Percentiles rank a stretch among this genome's conserved stretches.
Conservation (phyloP, 2,329 filamentous ascomycete genomes). For the Trichoderma hamatum region DNA sequence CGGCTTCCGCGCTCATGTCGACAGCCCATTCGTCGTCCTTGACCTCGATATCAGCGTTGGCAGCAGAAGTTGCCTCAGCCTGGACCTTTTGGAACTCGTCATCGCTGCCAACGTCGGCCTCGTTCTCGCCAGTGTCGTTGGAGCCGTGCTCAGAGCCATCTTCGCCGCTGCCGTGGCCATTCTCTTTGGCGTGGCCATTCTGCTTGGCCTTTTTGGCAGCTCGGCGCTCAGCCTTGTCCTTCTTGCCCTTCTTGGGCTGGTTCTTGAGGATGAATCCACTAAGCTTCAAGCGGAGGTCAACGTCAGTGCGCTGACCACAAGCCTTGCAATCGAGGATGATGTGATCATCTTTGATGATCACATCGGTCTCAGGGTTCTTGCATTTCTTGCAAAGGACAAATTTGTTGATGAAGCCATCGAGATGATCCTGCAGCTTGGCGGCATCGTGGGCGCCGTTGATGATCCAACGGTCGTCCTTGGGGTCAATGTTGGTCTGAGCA, state of each 20-base stretch:
- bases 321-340: constrained; percentile 98
- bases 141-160: constrained; percentile 55
- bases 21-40: constrained; percentile 95
- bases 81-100: constrained; percentile 90
- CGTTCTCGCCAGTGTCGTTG: constrained; percentile 54
- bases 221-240: constrained; percentile 91
- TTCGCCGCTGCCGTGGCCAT: constrained; percentile 61
- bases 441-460: constrained; percentile 99
- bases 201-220: constrained; percentile 90
- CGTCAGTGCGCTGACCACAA: constrained; percentile 89
- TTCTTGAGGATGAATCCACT: constrained; percentile 98
- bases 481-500: constrained; percentile 97
- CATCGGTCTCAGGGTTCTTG: constrained; percentile 98
- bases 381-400: constrained; percentile 99
- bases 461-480: constrained; percentile 98
- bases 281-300: constrained; percentile 92
- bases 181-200: constrained; percentile 63
- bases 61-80: constrained; percentile 59
- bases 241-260: constrained; percentile 90
- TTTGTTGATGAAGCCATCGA: constrained; percentile 97
- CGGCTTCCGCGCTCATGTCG: constrained; percentile 92
- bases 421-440: constrained; percentile 93
- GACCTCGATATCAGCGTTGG: constrained; percentile 59
- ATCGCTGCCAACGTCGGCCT: constrained; percentile 74
- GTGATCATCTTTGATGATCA: constrained; percentile 89